Percentiles rank a stretch among this genome's conserved stretches.
These are phyloP conservation scores for Austroboletus sp. DNA, from an alignment of 1,284 basidiomycete species.

Conservation along the genomic window DNA sequence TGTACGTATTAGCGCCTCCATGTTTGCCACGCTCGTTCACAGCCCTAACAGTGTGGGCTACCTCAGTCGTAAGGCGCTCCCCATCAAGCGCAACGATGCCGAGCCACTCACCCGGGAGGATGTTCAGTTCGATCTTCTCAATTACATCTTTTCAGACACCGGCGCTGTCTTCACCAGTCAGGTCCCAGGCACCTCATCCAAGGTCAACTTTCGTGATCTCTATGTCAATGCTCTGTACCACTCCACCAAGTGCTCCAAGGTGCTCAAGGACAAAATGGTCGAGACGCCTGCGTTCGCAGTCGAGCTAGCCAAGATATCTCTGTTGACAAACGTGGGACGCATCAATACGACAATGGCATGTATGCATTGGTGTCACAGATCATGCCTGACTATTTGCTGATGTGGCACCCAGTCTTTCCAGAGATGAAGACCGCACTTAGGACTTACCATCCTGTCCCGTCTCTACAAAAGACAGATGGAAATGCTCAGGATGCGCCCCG, in stretches of 20 bases:
- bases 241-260: constrained; percentile 79
- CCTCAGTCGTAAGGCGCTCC: constrained; percentile 63
- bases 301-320: constrained; percentile 78
- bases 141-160: constrained; percentile 68
- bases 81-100: constrained; percentile 72
- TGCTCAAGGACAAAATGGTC: constrained; percentile 78
- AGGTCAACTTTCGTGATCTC: constrained; percentile 74
- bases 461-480: constrained; percentile 56
- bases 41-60: constrained; percentile 50
- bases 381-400: constrained; percentile 16
- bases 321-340: constrained; percentile 86
- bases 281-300: constrained; percentile 73
- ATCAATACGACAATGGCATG: constrained; percentile 93
- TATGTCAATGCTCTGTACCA: constrained; percentile 76
- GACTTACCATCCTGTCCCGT: constrained; percentile 66
- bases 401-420: constrained; percentile 41
- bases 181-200: constrained; percentile 40
- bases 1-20: constrained; percentile 17
- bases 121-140: constrained; percentile 79
- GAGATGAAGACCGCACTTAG: constrained; percentile 67
- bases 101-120: constrained; percentile 74
- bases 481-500: constrained; percentile 68
- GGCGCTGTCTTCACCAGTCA: constrained; percentile 67
- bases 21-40: constrained; percentile 16
- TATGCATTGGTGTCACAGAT: constrained; percentile 31